Percentiles rank a stretch among this genome's conserved stretches.
Conservation (phyloP, 2,329 filamentous ascomycete genomes). For the Pezicula radicicola region DNA sequence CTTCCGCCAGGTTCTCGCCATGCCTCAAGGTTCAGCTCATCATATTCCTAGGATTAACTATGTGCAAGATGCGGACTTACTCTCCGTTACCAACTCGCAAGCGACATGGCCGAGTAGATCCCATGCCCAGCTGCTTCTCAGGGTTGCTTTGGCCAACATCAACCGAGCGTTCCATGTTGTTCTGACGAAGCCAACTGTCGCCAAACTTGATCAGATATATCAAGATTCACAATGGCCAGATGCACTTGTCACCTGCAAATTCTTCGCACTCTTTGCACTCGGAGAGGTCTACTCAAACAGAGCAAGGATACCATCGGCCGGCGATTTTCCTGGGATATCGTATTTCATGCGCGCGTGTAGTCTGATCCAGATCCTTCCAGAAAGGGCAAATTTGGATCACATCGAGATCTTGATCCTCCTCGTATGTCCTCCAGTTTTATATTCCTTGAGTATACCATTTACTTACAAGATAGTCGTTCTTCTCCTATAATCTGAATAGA, state of each 20-base stretch:
- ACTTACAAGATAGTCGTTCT: constrained; percentile 33
- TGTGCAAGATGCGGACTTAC: constrained; percentile 6
- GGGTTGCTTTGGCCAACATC: constrained; percentile 38
- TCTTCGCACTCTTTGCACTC: constrained; percentile 42
- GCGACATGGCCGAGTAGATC: constrained; percentile 36
- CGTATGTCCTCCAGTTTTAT: constrained; percentile 25
- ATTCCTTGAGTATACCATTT: not conserved
- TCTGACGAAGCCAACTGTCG: constrained; percentile 33
- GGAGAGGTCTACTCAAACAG: constrained; percentile 42
- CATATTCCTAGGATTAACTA: constrained; percentile 33
- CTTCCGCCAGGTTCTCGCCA: constrained; percentile 28
- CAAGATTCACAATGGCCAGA: constrained; percentile 31
- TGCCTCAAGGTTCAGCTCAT: constrained; percentile 12
- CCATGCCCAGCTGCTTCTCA: constrained; percentile 33
- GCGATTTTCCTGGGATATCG: constrained; percentile 37
- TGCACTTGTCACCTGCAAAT: constrained; percentile 34
- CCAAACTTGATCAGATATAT: constrained; percentile 35
- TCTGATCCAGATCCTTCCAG: constrained; percentile 35
- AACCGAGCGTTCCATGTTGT: constrained; percentile 40
- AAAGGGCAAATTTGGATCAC: constrained; percentile 39
- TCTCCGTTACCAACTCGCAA: constrained; percentile 23
- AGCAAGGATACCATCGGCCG: constrained; percentile 26
- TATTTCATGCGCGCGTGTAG: constrained; percentile 40
- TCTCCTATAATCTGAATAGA: constrained; percentile 41
- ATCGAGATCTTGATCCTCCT: constrained; percentile 42